These are phyloP conservation scores for Yamadazyma buinensis DNA, from an alignment of 1,139 yeast species.

Conservation along the genomic window DNA sequence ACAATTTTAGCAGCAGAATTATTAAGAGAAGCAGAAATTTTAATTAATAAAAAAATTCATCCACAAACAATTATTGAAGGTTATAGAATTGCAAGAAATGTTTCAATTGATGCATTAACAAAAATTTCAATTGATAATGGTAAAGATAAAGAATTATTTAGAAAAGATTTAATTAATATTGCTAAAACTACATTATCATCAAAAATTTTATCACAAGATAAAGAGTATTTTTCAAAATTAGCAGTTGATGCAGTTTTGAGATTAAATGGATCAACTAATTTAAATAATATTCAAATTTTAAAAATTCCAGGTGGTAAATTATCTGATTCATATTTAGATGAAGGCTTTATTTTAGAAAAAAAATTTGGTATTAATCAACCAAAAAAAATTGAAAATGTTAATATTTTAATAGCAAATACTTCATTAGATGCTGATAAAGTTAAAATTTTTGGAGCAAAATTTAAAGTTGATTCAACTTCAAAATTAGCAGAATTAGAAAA, in stretches of 20 bases:
- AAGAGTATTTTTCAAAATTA: slow-evolving; percentile 78
- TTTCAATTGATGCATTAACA: slow-evolving; percentile 79
- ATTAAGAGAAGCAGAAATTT: slow-evolving; percentile 90
- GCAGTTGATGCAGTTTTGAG: slow-evolving; percentile 95
- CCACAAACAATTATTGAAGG: slow-evolving; percentile 98
- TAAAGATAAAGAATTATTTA: slow-evolving; percentile 57
- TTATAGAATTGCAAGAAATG: slow-evolving; percentile 79
- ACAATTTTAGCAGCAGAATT: slow-evolving; percentile 91
- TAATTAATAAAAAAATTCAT: slow-evolving; percentile 89
- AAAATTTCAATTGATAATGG: slow-evolving; percentile 76
- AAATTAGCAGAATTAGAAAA: slow-evolving; percentile 93
- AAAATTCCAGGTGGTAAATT: slow-evolving; percentile 92
- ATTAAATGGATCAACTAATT: slow-evolving; percentile 88
- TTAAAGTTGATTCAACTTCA: slow-evolving; percentile 92
- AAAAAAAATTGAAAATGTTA: slow-evolving; percentile 76
- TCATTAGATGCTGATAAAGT: slow-evolving; percentile 98
- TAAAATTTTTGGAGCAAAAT: slow-evolving; percentile 95
- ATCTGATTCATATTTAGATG: slow-evolving; percentile 90
- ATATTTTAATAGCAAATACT: slow-evolving; percentile 89
- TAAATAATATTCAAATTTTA: slow-evolving; percentile 91
- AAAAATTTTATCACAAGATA: slow-evolving; percentile 91
- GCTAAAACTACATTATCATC: slow-evolving; percentile 94
- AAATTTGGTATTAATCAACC: slow-evolving; percentile 94
- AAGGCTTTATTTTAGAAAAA: slow-evolving; percentile 89
- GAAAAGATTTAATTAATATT: slow-evolving; percentile 75